Evolutionary conservation across 1,284 basidiomycete species (phyloP), one percentile per base, ranked within the genome.

Genomic region (Pyrrhoderma noxium): DNA sequence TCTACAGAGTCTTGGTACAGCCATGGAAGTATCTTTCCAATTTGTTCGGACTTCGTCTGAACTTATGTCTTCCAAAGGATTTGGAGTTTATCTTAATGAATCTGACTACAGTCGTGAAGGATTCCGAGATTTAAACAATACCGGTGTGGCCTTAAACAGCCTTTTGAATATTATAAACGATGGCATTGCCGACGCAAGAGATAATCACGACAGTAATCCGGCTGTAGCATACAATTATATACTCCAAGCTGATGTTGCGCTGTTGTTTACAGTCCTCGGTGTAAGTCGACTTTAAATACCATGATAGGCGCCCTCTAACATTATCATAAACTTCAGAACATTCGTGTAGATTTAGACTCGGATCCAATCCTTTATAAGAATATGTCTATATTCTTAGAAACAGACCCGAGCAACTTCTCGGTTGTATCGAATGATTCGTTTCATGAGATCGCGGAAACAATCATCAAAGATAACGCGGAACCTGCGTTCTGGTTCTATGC

Each of bases 401-500:
- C 44, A 13, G 35, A 49, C 40, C 23, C 54, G 7, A 36, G 18
- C 4, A 37, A 48, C 19, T 21, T 22, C 16, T 44, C 35, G 2
- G 8, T 45, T 23, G 46, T 56, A 14, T 53, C 52, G 23, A 36
- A 38, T 19, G 31, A 21, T 9, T 44, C 44, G 31, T 55, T 42
- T 35, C 40, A 25, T 27, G 37, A 37, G 13, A 51, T 55, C 13
- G 49, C 44, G 16, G 37, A 48, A 19, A 35, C 40, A n/a, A 45
- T 51, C 14, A 40, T 55, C 13, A 51, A 40, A 14, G 23, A 49
- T 19, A 51, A 48, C 23, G 53, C 53, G 25, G 46, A 43, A 5
- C 53, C 53, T 25, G 53, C 53, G 3, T 23, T 55, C 18, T 55
- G 53, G 53, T 55, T 55, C n/a, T 55, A 42, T 34, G 53, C 45